Base-by-base conservation (phyloP, 2,329 filamentous ascomycete species). In the Aspergillus sp. region DNA sequence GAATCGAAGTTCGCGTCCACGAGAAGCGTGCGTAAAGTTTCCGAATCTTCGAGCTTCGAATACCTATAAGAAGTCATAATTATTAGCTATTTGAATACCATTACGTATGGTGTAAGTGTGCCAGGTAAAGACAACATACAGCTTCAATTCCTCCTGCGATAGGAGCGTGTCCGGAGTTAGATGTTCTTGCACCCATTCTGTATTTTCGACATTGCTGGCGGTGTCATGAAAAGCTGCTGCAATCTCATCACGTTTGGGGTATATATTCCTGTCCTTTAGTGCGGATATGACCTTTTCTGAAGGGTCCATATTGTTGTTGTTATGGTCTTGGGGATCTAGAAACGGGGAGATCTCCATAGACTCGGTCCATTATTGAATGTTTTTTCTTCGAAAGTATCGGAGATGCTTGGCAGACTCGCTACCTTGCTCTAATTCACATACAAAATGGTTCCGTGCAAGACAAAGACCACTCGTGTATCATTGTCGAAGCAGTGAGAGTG, bases 61-160 rank as follows among this genome's bases (percentile, higher is more conserved):
- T 73, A 73, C 52, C 75, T 77, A 46, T 47, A 9, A 22, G 46
- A 33, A 49, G 5, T 41, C 48, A 7, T 27, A 8, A 48, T 20
- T 17, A 22, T 61, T 22, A 44, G 24, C 20, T 41, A 27, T 37
- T 20, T 15, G 27, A 12, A 15, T 37, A n/a, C 20, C 51, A 39
- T 22, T 27, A 19, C 17, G n/a, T 15, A 24, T 15, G 12, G 27
- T 13, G 15, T 2, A 34, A 19, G 13, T 22, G 22, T n/a, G 19
- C 13, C 34, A 37, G 34, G 34, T 11, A 19, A 17, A 27, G 47
- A 13, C 19, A 44, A 9, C 67, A 39, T 70, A 77, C 75, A 77
- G 48, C 48, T 60, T 61, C 22, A 74, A 61, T 63, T 78, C 75
- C 51, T 78, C 75, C 51, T 68, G 69, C 6, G 75, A 76, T 51